Evolutionary conservation across 2,329 filamentous ascomycete genomes (phyloP).

Genomic region (Sporothrix sp.): DNA sequence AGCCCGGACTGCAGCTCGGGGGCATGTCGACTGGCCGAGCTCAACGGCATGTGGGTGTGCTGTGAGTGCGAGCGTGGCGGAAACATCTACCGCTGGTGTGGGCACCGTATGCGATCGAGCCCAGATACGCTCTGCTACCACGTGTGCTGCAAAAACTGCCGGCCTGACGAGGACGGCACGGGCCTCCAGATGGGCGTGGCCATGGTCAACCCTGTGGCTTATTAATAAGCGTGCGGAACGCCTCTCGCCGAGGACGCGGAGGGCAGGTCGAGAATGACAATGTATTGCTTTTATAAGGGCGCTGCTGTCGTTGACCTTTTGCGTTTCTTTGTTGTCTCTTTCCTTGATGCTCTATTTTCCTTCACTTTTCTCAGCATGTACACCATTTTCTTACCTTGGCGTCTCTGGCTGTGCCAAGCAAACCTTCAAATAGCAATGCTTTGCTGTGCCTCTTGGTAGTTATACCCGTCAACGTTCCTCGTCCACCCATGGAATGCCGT

Average conservation of each 20-base stretch:
- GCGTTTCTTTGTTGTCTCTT: neutral
- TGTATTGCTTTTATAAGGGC: no score
- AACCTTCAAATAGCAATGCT: no score
- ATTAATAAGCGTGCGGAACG: no score
- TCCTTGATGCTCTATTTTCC: neutral
- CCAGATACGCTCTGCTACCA: constrained; percentile 45
- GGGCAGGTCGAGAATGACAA: no score
- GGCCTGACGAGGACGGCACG: constrained; percentile 23
- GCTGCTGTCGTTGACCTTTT: neutral
- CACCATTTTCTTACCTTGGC: no score
- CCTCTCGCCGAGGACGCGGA: no score
- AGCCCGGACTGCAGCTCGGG: constrained; percentile 39
- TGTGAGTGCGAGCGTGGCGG: constrained; percentile 38
- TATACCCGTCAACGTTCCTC: no score
- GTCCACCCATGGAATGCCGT: no score
- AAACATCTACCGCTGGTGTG: constrained; percentile 37
- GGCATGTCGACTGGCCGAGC: constrained; percentile 38
- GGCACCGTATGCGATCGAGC: constrained; percentile 35
- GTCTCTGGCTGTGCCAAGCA: no score
- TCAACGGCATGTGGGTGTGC: constrained; percentile 40
- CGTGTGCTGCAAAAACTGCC: constrained; percentile 36
- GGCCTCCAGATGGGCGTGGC: neutral
- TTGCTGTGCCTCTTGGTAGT: no score
- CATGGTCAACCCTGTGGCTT: neutral
- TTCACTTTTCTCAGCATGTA: no score